Conservation (phyloP, 176 grass and related monocot genomes). For the Zoysia japonica region DNA sequence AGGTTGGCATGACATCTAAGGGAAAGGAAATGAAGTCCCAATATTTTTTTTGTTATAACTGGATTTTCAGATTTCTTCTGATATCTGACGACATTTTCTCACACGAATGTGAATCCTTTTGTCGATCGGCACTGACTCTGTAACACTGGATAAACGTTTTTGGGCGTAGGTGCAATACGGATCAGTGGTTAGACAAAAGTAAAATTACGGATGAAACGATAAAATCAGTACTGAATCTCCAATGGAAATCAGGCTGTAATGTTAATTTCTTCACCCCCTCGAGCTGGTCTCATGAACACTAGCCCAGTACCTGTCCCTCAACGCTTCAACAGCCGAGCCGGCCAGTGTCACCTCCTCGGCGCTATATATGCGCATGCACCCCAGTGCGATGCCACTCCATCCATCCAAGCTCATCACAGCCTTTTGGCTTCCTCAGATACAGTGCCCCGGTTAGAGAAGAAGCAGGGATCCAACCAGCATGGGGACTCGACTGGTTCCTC, state of each 20-base stretch:
- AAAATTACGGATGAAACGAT: slow-evolving; percentile 28
- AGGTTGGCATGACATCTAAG: too few relatives aligned
- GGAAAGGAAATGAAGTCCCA: neutral
- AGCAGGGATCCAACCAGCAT: slow-evolving; percentile 16
- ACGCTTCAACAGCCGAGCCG: slow-evolving; percentile 14
- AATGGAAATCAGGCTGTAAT: neutral
- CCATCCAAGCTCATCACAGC: slow-evolving; percentile 28
- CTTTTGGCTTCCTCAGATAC: slow-evolving; percentile 11
- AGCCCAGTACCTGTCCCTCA: slow-evolving; percentile 25
- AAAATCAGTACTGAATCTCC: slow-evolving; percentile 13
- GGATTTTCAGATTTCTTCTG: neutral
- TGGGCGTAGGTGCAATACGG: neutral
- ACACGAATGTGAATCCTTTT: neutral
- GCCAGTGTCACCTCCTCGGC: neutral
- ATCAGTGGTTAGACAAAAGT: neutral
- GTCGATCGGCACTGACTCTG: neutral
- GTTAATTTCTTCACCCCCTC: neutral
- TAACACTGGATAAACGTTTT: too few relatives aligned
- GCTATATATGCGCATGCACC: slow-evolving; percentile 45
- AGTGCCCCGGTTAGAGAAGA: neutral
- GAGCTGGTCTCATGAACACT: slow-evolving; percentile 35
- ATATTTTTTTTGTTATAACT: neutral
- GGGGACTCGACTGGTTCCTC: slow-evolving; percentile 27
- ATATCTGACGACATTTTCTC: neutral
- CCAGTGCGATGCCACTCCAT: neutral